Base-by-base conservation (phyloP, 23 red algal species). In the Gracilaria gracilis region DNA sequence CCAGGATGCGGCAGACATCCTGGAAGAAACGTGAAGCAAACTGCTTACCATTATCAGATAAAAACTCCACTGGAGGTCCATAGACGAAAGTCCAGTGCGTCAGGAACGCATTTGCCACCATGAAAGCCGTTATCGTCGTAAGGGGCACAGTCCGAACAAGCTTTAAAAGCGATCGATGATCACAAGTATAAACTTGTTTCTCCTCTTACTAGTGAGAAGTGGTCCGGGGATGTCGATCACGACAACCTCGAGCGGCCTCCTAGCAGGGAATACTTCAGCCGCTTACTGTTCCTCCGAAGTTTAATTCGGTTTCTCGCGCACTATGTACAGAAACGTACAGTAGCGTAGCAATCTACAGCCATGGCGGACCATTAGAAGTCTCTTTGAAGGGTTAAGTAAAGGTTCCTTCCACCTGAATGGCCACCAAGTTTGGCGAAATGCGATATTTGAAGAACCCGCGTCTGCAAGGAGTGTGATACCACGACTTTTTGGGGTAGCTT, bases 201-300 rank as follows among this genome's bases (percentile, higher is more conserved):
- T 37, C 15, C 39, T 23, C 49, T 11, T 23, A n/a, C n/a, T 61
- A 15, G 23, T 31, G 20, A 59, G 79, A 7, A 83, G 57, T 13
- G 79, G 79, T 15, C 79, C 79, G 38, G 64, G 28, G 16, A 83
- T 61, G 12, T 39, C n/a, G 14, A 83, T 83, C 27, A 9, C 47
- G n/a, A 83, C 79, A 31, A 83, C 28, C 79, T 58, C 79, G n/a
- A 83, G 79, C 17, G 79, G 79, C 33, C 14, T 62, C 57, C 49
- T 61, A 21, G 79, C 79, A 64, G 79, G 79, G 79, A 83, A 83
- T 21, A 83, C 57, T 29, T 64, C 4, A 83, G 32, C 31, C 19
- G 33, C 19, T 20, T 83, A 13, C 27, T 20, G 57, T 62, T 23
- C 79, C 64, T 83, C 33, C 54, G 17, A 11, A 62, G 57, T 25